These are phyloP conservation scores for Mariannaea elegans DNA, from an alignment of 2,329 filamentous ascomycete species.

Conservation along the genomic window DNA sequence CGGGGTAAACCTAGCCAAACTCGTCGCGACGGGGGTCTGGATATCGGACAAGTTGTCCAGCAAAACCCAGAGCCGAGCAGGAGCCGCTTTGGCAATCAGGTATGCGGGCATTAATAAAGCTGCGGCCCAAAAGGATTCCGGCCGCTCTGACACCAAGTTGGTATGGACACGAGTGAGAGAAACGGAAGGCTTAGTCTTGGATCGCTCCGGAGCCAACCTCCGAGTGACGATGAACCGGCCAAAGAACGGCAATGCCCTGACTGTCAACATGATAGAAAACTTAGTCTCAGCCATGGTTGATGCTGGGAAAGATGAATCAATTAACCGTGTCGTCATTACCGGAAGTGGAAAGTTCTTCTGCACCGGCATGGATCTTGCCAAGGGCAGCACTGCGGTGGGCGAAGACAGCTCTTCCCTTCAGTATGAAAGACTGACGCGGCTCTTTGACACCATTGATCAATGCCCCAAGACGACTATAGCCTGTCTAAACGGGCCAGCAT, in stretches of 20 bases:
- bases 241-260: constrained; percentile 51
- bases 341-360: constrained; percentile 49
- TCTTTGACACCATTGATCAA: constrained; percentile 48
- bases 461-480: constrained; percentile 53
- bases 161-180: constrained; percentile 12
- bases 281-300: constrained; percentile 42
- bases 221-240: constrained; percentile 44
- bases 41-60: constrained; percentile 60
- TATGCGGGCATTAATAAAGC: background rate
- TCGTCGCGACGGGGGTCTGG: constrained; percentile 67
- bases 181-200: constrained; percentile 36
- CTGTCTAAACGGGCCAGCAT: constrained; percentile 51
- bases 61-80: constrained; percentile 58
- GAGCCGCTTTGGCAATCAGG: constrained; percentile 47
- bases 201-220: constrained; percentile 41
- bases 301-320: constrained; percentile 33
- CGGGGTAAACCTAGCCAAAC: constrained; percentile 62
- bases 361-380: constrained; percentile 51
- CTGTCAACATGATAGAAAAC: constrained; percentile 45
- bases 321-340: constrained; percentile 48
- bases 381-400: constrained; percentile 17
- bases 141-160: background rate
- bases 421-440: constrained; percentile 39
- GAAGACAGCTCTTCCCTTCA: constrained; percentile 13
- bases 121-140: background rate